Base-by-base conservation (phyloP, 257 asterid genomes). In the Forsythia viridissima region DNA sequence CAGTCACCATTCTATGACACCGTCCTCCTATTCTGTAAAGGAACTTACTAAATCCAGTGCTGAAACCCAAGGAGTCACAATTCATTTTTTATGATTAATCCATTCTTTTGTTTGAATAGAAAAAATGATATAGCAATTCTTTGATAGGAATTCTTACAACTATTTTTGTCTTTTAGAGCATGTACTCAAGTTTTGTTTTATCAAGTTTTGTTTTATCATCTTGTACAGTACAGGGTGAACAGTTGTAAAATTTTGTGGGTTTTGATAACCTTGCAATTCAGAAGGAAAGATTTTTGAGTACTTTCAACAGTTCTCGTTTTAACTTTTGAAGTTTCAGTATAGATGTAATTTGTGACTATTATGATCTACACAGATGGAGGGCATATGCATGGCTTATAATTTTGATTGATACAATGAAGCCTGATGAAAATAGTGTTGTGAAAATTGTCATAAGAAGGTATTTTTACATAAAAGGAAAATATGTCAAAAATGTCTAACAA, bases 101-200 rank as follows among this genome's bases (percentile, higher is more conserved):
- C 77, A 83, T 87, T 87, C 81, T 77, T 84, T 85, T 20, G 72
- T 81, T 81, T 84, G 89, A 81, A 87, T 87, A 89, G 91, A 55
- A 79, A 79, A 80, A 84, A 82, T 82, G 86, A 82, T 79, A 41
- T 78, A 84, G 88, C 80, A 71, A 74, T 89, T 86, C 82, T 82
- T 82, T 73, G 73, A 70, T 42, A 83, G 85, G 81, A 65, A 79
- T 74, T 70, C 71, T 84, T 84, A 65, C 16, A 71, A 67, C 70
- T 61, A 5, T 76, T 68, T 70, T 70, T 78, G 72, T 77, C 63
- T 73, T 38, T 24, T 81, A 46, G 44, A 74, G 66, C 41, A 61
- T 82, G 91, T 79, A 88, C 80, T 86, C 82, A 15, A 88, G 46
- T 86, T 90, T 86, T 90, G 86, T 61, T 81, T 46, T 75, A 65